phyloP scores from a whole-genome alignment of 257 asterid genomes.

The Hygrophila difformis region DNA sequence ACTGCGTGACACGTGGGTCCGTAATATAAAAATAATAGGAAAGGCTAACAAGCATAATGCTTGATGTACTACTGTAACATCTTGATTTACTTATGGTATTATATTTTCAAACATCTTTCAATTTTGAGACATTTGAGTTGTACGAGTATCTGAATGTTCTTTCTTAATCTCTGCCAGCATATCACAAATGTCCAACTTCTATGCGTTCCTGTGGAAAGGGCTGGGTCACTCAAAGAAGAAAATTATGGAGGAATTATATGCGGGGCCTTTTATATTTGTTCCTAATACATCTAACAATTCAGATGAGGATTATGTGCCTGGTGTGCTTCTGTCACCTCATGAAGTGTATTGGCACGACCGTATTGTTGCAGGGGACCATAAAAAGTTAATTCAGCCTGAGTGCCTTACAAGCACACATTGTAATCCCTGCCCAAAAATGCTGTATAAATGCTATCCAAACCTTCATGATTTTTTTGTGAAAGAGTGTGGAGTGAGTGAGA shows the following conservation, averaged over 20 bases:
- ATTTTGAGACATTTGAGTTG: too few species aligned
- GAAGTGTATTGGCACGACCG: conserved; percentile 81
- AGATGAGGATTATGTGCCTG: conserved; percentile 53
- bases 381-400: conserved; percentile 27
- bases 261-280: conserved; percentile 77
- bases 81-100: too few species aligned
- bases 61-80: too few species aligned
- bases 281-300: conserved; percentile 42
- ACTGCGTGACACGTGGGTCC: too few species aligned
- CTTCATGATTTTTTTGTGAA: conserved; percentile 85
- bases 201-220: conserved; percentile 65
- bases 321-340: conserved; percentile 55
- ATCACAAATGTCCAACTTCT: conserved; percentile 77
- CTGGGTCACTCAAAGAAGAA: conserved; percentile 49
- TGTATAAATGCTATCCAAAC: conserved; percentile 50
- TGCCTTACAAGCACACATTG: conserved; percentile 20
- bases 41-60: too few species aligned
- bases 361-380: conserved; percentile 41
- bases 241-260: conserved; percentile 43
- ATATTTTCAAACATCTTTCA: too few species aligned
- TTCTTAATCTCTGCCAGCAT: conserved; percentile 40
- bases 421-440: conserved; percentile 33
- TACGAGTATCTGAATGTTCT: neutral
- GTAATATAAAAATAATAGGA: too few species aligned
- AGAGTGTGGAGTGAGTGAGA: conserved; percentile 73